Evolutionary conservation across 225 moss, liverwort and hornwort species (phyloP).

Genomic region (Anthoceros angustus): DNA sequence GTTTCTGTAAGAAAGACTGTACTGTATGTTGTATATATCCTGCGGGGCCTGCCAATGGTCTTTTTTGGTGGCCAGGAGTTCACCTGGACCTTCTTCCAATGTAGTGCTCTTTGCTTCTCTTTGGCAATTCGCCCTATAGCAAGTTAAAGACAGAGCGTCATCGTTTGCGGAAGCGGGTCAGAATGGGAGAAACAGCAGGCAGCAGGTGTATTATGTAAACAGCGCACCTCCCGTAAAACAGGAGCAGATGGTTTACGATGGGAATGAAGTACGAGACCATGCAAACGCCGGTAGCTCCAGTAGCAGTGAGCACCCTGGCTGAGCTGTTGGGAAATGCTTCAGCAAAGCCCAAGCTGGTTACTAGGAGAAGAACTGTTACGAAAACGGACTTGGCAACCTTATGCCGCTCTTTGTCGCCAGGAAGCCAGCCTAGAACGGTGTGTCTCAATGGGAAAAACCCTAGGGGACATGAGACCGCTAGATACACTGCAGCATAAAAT

Average conservation of each 20-base stretch:
- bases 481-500: slow-evolving; percentile 31
- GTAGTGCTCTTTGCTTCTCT: too few relatives aligned
- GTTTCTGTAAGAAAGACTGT: slow-evolving; percentile 12
- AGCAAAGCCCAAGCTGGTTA: slow-evolving; percentile 29
- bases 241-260: slow-evolving; percentile 54
- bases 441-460: slow-evolving; percentile 51
- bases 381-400: slow-evolving; percentile 19
- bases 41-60: neutral
- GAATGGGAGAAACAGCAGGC: too few relatives aligned
- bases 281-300: slow-evolving; percentile 76
- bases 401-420: slow-evolving; percentile 12
- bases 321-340: slow-evolving; percentile 47
- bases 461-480: slow-evolving; percentile 37
- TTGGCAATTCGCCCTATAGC: too few relatives aligned
- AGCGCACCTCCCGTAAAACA: slow-evolving; percentile 25
- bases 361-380: slow-evolving; percentile 29
- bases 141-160: too few relatives aligned
- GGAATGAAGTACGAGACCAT: slow-evolving; percentile 72
- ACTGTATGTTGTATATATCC: neutral
- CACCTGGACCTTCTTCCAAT: too few relatives aligned
- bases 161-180: too few relatives aligned
- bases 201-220: neutral
- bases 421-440: slow-evolving; percentile 57
- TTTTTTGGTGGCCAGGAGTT: too few relatives aligned
- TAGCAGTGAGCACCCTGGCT: slow-evolving; percentile 36